Base-by-base conservation (phyloP, 805 yeast species). In the Kodamaea restingae region DNA sequence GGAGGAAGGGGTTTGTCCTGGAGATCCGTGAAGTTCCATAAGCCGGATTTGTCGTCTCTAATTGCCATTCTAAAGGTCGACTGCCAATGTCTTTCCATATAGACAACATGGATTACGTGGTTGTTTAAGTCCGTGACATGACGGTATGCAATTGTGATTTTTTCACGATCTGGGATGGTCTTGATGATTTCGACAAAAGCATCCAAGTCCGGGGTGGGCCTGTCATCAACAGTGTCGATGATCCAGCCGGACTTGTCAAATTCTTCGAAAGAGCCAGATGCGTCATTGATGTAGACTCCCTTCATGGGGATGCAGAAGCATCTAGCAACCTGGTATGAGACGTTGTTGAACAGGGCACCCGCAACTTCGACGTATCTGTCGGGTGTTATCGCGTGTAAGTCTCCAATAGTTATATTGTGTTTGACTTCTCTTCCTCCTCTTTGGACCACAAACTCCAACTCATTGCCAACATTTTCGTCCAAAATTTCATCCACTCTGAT, bases 321-420 rank as follows among this genome's bases (percentile, higher is more conserved):
- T 53, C 95, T 75, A 2, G 96, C 96, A 64, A 88, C 71, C 61
- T 90, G 96, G 58, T 90, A 90, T 36, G 95, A 83, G 48, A 90
- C 63, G 38, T 85, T 81, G 55, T 88, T 88, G 63, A 88, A 87
- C 0, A 87, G 76, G 1, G 95, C 95, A 40, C 96, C 96, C 35
- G 84, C 82, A 6, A 85, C 91, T 39, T 81, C 83, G 4, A 90
- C 80, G 56, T 78, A 88, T 47, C 88, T 71, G 52, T 75, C 76
- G 21, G 97, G 97, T 0, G 96, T 84, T 24, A 88, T 85, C 5
- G 72, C 67, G 56, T 88, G 95, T 43, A 90, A 67, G 52, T 90
- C 84, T 27, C 83, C 88, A 31, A 90, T 83, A 14, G 52, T 58
- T 39, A 86, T 75, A 4, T 45, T 56, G 21, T 78, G 71, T 4